phyloP scores from a whole-genome alignment of 2,329 filamentous ascomycete species.

The Bipolaris victoriae region DNA sequence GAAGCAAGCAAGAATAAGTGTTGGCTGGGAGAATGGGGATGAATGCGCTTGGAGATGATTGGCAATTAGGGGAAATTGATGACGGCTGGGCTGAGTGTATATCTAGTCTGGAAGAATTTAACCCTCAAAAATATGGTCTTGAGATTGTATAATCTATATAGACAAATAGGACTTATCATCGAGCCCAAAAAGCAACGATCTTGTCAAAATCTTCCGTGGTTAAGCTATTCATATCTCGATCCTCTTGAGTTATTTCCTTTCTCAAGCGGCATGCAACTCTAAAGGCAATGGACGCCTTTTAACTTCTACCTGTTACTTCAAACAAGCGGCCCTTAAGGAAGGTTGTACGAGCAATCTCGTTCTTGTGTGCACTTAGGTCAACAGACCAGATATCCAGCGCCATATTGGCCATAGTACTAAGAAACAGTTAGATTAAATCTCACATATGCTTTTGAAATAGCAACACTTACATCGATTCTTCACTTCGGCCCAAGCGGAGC shows the following conservation, averaged over 20 bases:
- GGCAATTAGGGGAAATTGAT: constrained; percentile 5
- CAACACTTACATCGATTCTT: too few relatives aligned
- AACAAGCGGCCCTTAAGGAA: neutral
- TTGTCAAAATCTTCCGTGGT: constrained; percentile 4
- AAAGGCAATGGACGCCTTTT: constrained; percentile 6
- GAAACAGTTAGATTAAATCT: too few relatives aligned
- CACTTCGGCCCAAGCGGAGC: too few relatives aligned
- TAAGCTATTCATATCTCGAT: constrained; percentile 5
- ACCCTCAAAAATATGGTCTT: constrained; percentile 15
- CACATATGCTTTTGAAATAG: too few relatives aligned
- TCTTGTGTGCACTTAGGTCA: too few relatives aligned
- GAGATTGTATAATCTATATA: constrained; percentile 2
- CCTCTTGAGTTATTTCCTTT: constrained; percentile 10
- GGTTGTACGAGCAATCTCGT: too few relatives aligned
- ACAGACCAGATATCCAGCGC: too few relatives aligned
- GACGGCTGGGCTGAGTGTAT: constrained; percentile 23
- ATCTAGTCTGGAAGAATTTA: constrained; percentile 17
- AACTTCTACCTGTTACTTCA: constrained; percentile 5
- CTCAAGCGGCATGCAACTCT: constrained; percentile 7
- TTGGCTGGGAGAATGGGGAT: constrained; percentile 20
- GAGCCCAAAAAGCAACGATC: too few relatives aligned
- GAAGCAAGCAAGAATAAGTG: constrained; percentile 19
- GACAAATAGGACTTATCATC: too few relatives aligned
- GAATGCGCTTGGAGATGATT: constrained; percentile 2
- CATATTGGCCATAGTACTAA: too few relatives aligned